Conservation (phyloP, 352 stramenopile species). For the Phytophthora meadii region DNA sequence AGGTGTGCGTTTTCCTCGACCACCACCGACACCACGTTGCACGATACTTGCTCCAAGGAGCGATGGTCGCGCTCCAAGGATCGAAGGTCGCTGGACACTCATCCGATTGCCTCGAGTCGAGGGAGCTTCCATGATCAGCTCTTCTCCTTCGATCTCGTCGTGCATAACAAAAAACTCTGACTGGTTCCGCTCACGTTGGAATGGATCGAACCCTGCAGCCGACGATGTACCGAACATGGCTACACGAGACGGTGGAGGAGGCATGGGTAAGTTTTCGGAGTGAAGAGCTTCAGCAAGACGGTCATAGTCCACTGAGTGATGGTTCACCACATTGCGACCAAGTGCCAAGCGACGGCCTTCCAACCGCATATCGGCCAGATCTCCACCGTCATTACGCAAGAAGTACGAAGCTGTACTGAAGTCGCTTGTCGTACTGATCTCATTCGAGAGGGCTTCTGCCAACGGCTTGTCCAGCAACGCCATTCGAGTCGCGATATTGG, state of each 20-base stretch:
- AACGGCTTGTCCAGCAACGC: slow-evolving; percentile 59
- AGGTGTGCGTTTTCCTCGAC: slow-evolving; percentile 10
- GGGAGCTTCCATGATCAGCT: slow-evolving; percentile 47
- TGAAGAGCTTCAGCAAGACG: slow-evolving; percentile 43
- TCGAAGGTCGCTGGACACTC: slow-evolving; percentile 17
- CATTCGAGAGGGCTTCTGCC: slow-evolving; percentile 45
- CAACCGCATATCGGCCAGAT: slow-evolving; percentile 54
- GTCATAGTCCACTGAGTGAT: slow-evolving; percentile 72
- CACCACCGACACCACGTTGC: slow-evolving; percentile 10
- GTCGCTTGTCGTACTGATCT: slow-evolving; percentile 59
- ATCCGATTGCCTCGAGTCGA: slow-evolving; percentile 24
- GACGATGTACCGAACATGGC: slow-evolving; percentile 71
- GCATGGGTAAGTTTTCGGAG: slow-evolving; percentile 46
- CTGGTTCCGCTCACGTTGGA: slow-evolving; percentile 39
- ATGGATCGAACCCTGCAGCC: slow-evolving; percentile 54
- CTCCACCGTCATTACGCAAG: slow-evolving; percentile 42
- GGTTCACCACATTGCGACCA: slow-evolving; percentile 66
- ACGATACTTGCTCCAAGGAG: slow-evolving; percentile 18
- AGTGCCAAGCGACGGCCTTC: slow-evolving; percentile 51
- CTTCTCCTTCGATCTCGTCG: slow-evolving; percentile 46
- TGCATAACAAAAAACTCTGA: slow-evolving; percentile 67
- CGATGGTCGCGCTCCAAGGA: slow-evolving; percentile 16
- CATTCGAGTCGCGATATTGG: slow-evolving; percentile 76
- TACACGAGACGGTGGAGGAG: slow-evolving; percentile 61
- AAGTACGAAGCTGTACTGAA: slow-evolving; percentile 71